Evolutionary conservation across 495 filamentous ascomycete species (phyloP).

Genomic region (Stereocaulon alpinum): DNA sequence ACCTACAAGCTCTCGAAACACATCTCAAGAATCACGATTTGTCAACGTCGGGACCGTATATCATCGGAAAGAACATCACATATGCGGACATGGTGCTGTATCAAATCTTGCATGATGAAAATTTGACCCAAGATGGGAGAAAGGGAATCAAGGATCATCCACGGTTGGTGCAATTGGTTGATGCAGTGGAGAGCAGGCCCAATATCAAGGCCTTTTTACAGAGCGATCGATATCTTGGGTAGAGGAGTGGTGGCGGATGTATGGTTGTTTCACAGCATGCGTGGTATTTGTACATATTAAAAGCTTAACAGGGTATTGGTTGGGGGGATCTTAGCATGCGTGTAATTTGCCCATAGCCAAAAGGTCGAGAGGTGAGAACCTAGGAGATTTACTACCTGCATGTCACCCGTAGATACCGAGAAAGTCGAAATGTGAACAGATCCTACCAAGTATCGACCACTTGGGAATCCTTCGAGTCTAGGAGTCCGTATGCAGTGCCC

Average conservation of each 20-base stretch:
- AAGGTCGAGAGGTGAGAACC: no score
- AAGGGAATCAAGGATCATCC: slow-evolving; percentile 26
- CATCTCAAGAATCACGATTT: slow-evolving; percentile 20
- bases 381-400: no score
- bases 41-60: slow-evolving; percentile 20
- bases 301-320: background rate
- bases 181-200: slow-evolving; percentile 23
- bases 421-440: no score
- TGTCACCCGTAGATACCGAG: no score
- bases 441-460: background rate
- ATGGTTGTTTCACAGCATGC: background rate
- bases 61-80: slow-evolving; percentile 21
- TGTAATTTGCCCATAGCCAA: background rate
- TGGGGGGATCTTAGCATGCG: no score
- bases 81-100: slow-evolving; percentile 28
- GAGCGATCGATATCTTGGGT: slow-evolving; percentile 25
- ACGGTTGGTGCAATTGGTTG: slow-evolving; percentile 23
- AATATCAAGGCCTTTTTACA: slow-evolving; percentile 26
- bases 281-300: background rate
- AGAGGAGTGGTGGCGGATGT: background rate
- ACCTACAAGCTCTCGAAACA: slow-evolving; percentile 20
- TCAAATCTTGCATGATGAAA: slow-evolving; percentile 25
- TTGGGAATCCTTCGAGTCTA: background rate
- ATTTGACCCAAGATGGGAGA: slow-evolving; percentile 22
- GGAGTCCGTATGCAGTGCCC: no score